Evolutionary conservation across 73 alveolate species (phyloP).

Genomic region (Durusdinium trenchii): DNA sequence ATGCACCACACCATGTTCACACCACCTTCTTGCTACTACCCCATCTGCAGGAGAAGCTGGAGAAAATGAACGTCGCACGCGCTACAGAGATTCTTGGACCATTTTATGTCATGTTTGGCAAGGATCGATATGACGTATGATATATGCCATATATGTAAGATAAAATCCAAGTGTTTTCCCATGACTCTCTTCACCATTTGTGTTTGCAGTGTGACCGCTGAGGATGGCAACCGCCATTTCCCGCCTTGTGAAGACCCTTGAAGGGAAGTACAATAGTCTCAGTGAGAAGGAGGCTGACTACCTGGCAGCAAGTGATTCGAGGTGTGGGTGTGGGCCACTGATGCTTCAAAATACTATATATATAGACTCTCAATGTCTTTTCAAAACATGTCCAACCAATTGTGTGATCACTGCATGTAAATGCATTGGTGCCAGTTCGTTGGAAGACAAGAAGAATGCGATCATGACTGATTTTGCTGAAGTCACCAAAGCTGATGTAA

Average conservation of each 20-base stretch:
- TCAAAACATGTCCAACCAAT: neutral
- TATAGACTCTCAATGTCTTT: no score
- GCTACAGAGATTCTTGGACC: constrained; percentile 19
- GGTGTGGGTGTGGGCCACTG: neutral
- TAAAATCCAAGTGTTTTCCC: neutral
- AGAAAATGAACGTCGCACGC: constrained; percentile 6
- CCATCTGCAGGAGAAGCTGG: constrained; percentile 9
- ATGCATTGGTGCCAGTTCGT: constrained; percentile 18
- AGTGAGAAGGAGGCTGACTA: constrained; percentile 26
- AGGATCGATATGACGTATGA: neutral
- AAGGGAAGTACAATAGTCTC: neutral
- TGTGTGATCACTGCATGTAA: neutral
- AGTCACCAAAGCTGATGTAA: constrained; percentile 3
- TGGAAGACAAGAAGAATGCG: neutral
- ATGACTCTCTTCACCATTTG: no score
- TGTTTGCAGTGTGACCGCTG: neutral
- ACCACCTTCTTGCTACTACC: no score
- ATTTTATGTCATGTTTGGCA: neutral
- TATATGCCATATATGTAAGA: neutral
- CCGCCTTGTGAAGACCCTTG: neutral
- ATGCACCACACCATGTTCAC: no score
- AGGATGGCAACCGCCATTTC: neutral
- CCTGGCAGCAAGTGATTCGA: neutral
- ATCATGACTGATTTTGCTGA: neutral
- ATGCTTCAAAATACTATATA: neutral